These are phyloP conservation scores for Sphagnum magellanicum DNA, from an alignment of 228 moss, liverwort and hornwort species.

Conservation along the genomic window DNA sequence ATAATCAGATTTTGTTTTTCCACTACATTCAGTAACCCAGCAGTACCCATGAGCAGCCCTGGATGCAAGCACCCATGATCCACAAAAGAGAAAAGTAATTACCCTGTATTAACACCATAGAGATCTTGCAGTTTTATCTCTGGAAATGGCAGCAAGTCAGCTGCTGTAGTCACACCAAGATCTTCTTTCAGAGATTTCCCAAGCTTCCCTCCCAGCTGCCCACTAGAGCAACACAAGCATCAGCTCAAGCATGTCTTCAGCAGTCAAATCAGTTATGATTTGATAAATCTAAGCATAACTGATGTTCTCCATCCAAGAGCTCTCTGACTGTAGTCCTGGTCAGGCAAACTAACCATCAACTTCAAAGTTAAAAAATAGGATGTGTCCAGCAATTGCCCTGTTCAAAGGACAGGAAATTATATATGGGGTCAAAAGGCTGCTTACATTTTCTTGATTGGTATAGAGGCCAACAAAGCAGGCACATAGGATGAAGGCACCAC, in stretches of 20 bases:
- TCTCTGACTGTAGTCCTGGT: too few relatives aligned
- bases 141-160: slow-evolving; percentile 65
- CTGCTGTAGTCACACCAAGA: slow-evolving; percentile 59
- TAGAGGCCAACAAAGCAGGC: slow-evolving; percentile 48
- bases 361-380: background rate
- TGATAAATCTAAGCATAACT: background rate
- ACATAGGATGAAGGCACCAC: slow-evolving; percentile 63
- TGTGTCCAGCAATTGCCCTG: background rate
- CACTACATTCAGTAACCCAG: too few relatives aligned
- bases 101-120: slow-evolving; percentile 88
- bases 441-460: slow-evolving; percentile 89
- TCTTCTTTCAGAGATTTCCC: slow-evolving; percentile 67
- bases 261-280: background rate
- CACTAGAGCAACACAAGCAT: slow-evolving; percentile 27
- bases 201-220: slow-evolving; percentile 83
- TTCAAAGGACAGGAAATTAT: background rate
- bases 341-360: too few relatives aligned
- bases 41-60: too few relatives aligned
- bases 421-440: slow-evolving; percentile 4
- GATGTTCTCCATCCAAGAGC: background rate
- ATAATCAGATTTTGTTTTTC: too few relatives aligned
- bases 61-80: too few relatives aligned
- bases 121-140: slow-evolving; percentile 78
- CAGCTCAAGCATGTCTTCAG: background rate
- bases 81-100: background rate